Evolutionary conservation across 495 filamentous ascomycete species (phyloP), one percentile per base, ranked within the genome.

Genomic region (Bathelium albidoporum): DNA sequence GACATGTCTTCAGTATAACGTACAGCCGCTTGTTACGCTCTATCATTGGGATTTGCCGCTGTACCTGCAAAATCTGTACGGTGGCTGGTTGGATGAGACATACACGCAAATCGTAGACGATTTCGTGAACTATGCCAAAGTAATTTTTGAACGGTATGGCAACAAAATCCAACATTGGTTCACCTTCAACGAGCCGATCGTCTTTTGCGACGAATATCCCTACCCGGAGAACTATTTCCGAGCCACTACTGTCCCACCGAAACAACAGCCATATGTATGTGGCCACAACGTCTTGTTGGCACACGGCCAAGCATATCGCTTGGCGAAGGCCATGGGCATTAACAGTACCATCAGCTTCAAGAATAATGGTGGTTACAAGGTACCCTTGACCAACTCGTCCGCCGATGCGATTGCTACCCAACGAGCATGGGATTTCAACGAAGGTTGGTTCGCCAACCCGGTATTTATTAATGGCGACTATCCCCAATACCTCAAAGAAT

Each of bases 141-240:
- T 71, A 18, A 59, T 64, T 31, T 69, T 71, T 58, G 41, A 32
- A 14, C 66, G 66, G 2, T 73, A 64, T 28, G 62, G 60, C 14
- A 63, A 69, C 29, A 68, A 67, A 34, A 66, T 73, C 16, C 64
- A 66, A 49, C 52, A 68, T 43, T 71, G 72, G 72, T 72, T 70
- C 62, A 79, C 78, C 14, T 64, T 78, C 3, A 80, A 78, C 60
- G 79, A 78, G 69, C 65, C 60, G 29, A 66, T 62, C 43, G 71
- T 73, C 36, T 73, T 73, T 61, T 73, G 70, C 62, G 68, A 66
- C 66, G 68, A 68, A 44, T 75, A 74, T 58, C 74, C 73, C 0
- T 62, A 73, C 2, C 74, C 75, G 1, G 69, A 65, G 58, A 45
- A 66, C 29, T 75, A 74, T 62, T 77, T 76, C 66, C 71, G 66